Evolutionary conservation across 2,329 filamentous ascomycete genomes (phyloP), one percentile per base, ranked within the genome.

Genomic region (Myrmaecium sp.): DNA sequence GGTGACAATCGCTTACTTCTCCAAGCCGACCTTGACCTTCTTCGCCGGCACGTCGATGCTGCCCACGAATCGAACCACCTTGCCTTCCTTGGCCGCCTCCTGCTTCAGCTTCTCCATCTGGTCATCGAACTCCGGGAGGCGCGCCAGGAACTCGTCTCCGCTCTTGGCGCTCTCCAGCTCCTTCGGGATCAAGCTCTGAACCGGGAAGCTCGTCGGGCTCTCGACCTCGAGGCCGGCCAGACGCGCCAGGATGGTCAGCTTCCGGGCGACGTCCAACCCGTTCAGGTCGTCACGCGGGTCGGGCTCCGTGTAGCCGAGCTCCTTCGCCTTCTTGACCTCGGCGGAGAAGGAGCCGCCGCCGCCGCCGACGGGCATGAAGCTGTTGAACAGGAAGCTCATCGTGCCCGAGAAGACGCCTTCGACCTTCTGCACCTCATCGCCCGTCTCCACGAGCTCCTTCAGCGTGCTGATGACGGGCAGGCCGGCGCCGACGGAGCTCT

Each of bases 331-430:
- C 46, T 70, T 74, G 17, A 98, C 89, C 47, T 93, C 84, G 25
- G 77, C 77, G 22, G 81, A 89, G 76, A 91, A 98, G 44, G 75
- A 73, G 27, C 80, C 81, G 17, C 78, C 79, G 13, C 64, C 59
- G 4, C 76, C 77, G 26, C 71, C 68, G 3, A 74, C 73, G 0
- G 89, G 89, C 25, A 84, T 82, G 52, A 95, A 98, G 13, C 73
- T 84, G 64, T 95, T 95, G 71, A 98, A 95, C 21, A 98, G 65
- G 64, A 94, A 98, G 20, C 80, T 91, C 72, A 98, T 86, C 29
- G 89, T 98, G 36, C 89, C 89, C 34, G 81, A 92, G 58, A 98
- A 95, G 27, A 98, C 84, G 38, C 89, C 89, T 57, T 95, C 86
- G 40, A 98, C 91, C 57, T 76, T 84, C 29, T 69, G 82, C 4